A percentile compares a stretch with the other conserved stretches of the same genome.
Evolutionary conservation across 2,329 filamentous ascomycete genomes (phyloP).

Genomic region (Colletotrichum sp.): DNA sequence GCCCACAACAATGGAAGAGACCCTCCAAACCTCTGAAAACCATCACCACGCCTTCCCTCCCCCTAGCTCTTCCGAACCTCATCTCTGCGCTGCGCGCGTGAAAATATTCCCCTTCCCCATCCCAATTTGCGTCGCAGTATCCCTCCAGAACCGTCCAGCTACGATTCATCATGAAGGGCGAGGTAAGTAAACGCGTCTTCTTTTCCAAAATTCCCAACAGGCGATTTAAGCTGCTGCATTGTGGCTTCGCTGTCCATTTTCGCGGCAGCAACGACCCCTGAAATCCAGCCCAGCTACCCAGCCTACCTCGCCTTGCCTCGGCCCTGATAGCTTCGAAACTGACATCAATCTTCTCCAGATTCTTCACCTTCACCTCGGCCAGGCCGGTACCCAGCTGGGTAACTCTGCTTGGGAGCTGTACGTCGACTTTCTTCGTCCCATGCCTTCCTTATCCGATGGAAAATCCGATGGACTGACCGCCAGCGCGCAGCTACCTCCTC

Average conservation of each 20-base stretch:
- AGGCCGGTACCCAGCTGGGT: constrained; percentile 77
- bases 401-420: constrained; percentile 81
- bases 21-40: constrained; percentile 34
- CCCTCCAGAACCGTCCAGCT: constrained; percentile 23
- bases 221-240: not conserved
- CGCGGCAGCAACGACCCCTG: constrained; percentile 10
- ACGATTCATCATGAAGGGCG: constrained; percentile 59
- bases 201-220: not conserved
- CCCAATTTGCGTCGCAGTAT: constrained; percentile 23
- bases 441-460: constrained; percentile 5
- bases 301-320: not conserved
- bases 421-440: constrained; percentile 35
- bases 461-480: constrained; percentile 23
- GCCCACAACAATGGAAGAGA: constrained; percentile 30
- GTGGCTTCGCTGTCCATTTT: constrained; percentile 13
- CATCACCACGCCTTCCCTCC: constrained; percentile 35
- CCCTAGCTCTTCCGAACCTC: constrained; percentile 30
- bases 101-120: constrained; percentile 28
- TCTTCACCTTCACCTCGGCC: constrained; percentile 68
- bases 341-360: constrained; percentile 44
- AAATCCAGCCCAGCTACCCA: not conserved
- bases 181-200: constrained; percentile 45
- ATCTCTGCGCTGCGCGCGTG: constrained; percentile 39
- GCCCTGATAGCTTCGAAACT: not conserved
- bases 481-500: constrained; percentile 65